Base-by-base conservation (phyloP, 2,329 filamentous ascomycete genomes). In the Verticillium klebahnii region DNA sequence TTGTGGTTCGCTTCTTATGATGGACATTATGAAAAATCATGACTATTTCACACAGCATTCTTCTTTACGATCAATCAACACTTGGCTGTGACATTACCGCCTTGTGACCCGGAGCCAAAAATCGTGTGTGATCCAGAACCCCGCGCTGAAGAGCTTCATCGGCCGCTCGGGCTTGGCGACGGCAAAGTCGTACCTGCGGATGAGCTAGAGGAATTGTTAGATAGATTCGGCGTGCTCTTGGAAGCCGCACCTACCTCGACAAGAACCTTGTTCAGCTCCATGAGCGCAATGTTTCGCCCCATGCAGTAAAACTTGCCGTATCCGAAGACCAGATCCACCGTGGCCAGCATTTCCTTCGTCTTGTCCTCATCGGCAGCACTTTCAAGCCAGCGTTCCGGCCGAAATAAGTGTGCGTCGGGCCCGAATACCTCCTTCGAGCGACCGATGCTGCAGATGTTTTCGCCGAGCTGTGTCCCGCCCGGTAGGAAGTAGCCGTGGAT, bases 271-370 rank as follows among this genome's bases (percentile, higher is more conserved):
- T 56, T 75, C 59, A 78, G 25, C 65, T 79, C 76, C 66, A 79
- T 73, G 6, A 73, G 57, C 1, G 77, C 76, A 31, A 79, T 69
- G 0, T 70, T 71, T 5, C 73, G 71, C 0, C 77, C 77, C 17
- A 78, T 62, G 52, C 77, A 80, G 50, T 71, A 69, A 69, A 73
- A 78, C 4, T 71, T 61, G 0, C 78, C 77, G 31, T 74, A 72
- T 2, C 76, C 71, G 60, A 79, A 79, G 0, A 77, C 68, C 7
- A 78, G 61, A 14, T 79, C 77, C n/a, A 76, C 61, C 1, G 72
- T 71, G 37, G 66, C 67, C 63, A 78, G 74, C 74, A 76, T 77
- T 36, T 65, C 63, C 12, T 63, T 70, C 0, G 71, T 56, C 36
- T 69, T 71, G 25, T 75, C 75, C 36, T 69, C 71, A 25, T 75